Conservation (phyloP, 352 stramenopile genomes). For the Phytophthora ohioensis region DNA sequence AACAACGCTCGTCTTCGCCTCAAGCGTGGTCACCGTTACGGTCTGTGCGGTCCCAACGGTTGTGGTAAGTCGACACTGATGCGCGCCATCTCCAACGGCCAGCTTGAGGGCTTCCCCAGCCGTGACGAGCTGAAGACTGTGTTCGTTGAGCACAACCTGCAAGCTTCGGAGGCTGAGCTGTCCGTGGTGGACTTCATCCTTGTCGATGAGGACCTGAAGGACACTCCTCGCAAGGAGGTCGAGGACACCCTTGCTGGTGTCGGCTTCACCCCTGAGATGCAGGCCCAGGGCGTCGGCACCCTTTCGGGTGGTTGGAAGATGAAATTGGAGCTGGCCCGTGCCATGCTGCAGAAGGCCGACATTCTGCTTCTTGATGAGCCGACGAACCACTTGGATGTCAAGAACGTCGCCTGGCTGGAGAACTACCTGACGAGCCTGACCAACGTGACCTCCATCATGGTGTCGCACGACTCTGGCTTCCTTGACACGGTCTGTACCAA, state of each 20-base stretch:
- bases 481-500: slow-evolving; percentile 98
- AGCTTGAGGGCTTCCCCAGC: slow-evolving; percentile 97
- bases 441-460: slow-evolving; percentile 94
- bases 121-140: slow-evolving; percentile 95
- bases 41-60: slow-evolving; percentile 94
- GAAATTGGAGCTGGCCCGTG: slow-evolving; percentile 94
- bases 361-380: slow-evolving; percentile 97
- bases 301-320: slow-evolving; percentile 97
- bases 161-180: slow-evolving; percentile 90
- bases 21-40: slow-evolving; percentile 93
- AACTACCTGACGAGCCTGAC: slow-evolving; percentile 90
- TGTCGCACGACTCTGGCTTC: slow-evolving; percentile 98
- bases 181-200: slow-evolving; percentile 89
- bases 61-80: slow-evolving; percentile 97
- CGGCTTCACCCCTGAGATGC: slow-evolving; percentile 96
- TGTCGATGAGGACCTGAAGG: slow-evolving; percentile 91
- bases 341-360: slow-evolving; percentile 96
- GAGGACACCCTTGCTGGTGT: slow-evolving; percentile 92
- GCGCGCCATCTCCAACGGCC: slow-evolving; percentile 95
- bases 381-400: slow-evolving; percentile 95
- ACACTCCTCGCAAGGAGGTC: slow-evolving; percentile 90
- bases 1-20: slow-evolving; percentile 93
- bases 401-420: slow-evolving; percentile 94
- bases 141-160: slow-evolving; percentile 98
- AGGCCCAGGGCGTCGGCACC: slow-evolving; percentile 91